Base-by-base conservation (phyloP, 352 stramenopile genomes). In the Plasmopara viticola region DNA sequence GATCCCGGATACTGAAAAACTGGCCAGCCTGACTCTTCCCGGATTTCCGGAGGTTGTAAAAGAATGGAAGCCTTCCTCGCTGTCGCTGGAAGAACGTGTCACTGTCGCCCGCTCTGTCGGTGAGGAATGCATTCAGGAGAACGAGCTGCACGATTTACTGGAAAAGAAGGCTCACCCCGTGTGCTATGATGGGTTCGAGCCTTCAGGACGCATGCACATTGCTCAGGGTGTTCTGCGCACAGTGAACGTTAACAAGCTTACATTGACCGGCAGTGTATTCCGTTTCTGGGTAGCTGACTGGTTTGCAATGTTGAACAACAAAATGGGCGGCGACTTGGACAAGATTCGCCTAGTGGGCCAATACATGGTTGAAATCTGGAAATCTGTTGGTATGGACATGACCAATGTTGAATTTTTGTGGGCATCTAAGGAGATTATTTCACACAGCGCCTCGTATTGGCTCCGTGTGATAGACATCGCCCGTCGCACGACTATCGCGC, bases 261-360 rank as follows among this genome's bases (percentile, higher is more conserved):
- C 95, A 33, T 83, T 72, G 10, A 66, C 85, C 5, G 97, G 96
- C 28, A 91, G 92, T 20, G 95, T 97, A 8, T 99, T 99, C 70
- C 94, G 97, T 64, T 99, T 99, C 72, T 99, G 97, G 97, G 96
- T 99, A 28, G 97, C 97, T n/a, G 97, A 99, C 70, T 99, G 97
- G 97, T 99, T 99, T 69, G 97, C 96, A 13, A 93, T 99, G 62
- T 92, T 99, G 62, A 99, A 99, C 73, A 98, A 98, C 73, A 99
- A 99, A 75, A 98, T 99, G 94, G 95, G 94, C 48, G 95, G 95
- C 33, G 95, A 98, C 66, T 70, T 99, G 20, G 81, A 95, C 41
- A 98, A 99, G 76, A 99, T 99, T 66, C 86, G 86, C 34, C 87
- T 83, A 13, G 92, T 98, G 37, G 92, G 92, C 44, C 70, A 91